A percentile compares a stretch with the other conserved stretches of the same genome.
Conservation (phyloP, 2,329 filamentous ascomycete genomes). For the Fusarium sp. region DNA sequence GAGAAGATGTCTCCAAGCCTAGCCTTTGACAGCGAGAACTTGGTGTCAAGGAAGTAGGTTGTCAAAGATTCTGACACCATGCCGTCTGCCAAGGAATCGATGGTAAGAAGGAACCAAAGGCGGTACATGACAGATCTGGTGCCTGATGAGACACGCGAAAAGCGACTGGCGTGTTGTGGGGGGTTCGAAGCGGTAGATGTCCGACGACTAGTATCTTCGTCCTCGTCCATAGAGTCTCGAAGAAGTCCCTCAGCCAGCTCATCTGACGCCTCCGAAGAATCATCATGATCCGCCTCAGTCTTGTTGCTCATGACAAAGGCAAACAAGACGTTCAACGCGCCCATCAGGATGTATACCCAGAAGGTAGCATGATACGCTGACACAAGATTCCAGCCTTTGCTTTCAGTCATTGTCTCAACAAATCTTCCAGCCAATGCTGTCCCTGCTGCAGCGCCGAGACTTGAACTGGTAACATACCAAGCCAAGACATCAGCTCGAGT, state of each 20-base stretch:
- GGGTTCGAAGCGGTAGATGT: conserved; percentile 5
- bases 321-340: conserved; percentile 61
- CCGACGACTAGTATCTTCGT: conserved; percentile 15
- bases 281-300: conserved; percentile 60
- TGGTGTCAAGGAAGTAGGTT: conserved; percentile 68
- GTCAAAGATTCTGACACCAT: conserved; percentile 71
- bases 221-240: conserved; percentile 35
- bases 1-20: conserved; percentile 70
- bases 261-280: conserved; percentile 30
- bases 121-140: conserved; percentile 71
- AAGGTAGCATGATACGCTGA: conserved; percentile 69
- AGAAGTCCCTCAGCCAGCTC: conserved; percentile 44
- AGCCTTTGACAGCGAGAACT: conserved; percentile 67
- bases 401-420: conserved; percentile 60
- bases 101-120: conserved; percentile 72
- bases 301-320: conserved; percentile 60
- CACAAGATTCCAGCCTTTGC: conserved; percentile 61
- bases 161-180: conserved; percentile 49
- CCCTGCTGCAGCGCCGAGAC: conserved; percentile 66
- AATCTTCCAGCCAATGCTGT: conserved; percentile 65
- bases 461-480: conserved; percentile 72
- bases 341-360: conserved; percentile 69
- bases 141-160: conserved; percentile 67
- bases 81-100: conserved; percentile 74
- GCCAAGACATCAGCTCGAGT: conserved; percentile 72